Evolutionary conservation across 257 asterid species (phyloP).

Genomic region (Nicotiana undulata): DNA sequence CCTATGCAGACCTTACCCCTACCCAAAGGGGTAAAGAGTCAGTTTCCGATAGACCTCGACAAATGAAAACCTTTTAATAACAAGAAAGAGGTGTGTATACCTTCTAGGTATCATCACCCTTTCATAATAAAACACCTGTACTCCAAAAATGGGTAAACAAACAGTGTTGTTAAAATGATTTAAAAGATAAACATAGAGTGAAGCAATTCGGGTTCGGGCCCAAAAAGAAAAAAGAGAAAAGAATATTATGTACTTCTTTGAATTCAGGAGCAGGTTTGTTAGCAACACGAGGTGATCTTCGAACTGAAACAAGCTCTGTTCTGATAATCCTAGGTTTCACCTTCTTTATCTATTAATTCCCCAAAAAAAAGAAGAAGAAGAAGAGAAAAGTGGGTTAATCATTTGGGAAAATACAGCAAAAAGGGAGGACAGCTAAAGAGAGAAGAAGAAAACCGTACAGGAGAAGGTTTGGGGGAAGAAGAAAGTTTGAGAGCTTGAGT

Average conservation of each 20-base stretch:
- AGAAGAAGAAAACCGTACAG: constrained; percentile 26
- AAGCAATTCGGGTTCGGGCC: background rate
- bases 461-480: constrained; percentile 67
- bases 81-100: constrained; percentile 13
- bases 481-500: constrained; percentile 54
- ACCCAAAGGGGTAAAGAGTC: too few relatives aligned
- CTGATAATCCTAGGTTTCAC: constrained; percentile 53
- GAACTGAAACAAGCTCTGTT: constrained; percentile 67
- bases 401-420: background rate
- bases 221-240: too few relatives aligned
- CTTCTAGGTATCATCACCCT: constrained; percentile 68
- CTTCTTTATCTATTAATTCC: constrained; percentile 47
- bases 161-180: background rate
- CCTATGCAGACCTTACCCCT: too few relatives aligned
- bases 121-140: constrained; percentile 54
- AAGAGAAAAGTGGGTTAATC: background rate
- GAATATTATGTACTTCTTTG: constrained; percentile 35
- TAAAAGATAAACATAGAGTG: background rate
- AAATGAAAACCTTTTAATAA: background rate
- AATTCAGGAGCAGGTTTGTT: constrained; percentile 48
- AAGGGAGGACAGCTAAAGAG: background rate
- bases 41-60: too few relatives aligned
- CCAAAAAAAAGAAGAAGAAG: background rate
- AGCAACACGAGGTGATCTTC: constrained; percentile 71
- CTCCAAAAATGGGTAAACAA: background rate